Evolutionary conservation across 2,329 filamentous ascomycete species (phyloP).

Genomic region (Epichloe amarillans): DNA sequence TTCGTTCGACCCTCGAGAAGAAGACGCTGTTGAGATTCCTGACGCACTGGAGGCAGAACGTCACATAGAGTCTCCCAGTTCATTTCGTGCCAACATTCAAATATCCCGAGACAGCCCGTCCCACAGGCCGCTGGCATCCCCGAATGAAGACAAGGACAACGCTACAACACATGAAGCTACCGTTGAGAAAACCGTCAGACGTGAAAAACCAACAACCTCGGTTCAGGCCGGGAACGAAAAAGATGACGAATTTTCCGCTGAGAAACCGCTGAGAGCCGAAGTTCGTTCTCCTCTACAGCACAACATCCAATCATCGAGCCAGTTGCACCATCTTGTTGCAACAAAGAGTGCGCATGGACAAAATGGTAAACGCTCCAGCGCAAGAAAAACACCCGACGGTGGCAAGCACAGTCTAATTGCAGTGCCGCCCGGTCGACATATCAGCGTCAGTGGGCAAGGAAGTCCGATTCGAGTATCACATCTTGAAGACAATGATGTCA

Average conservation of each 20-base stretch:
- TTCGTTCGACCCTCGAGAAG: not conserved
- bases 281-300: not conserved
- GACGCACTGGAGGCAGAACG: not conserved
- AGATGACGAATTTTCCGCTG: not conserved
- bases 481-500: not conserved
- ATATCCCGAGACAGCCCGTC: not conserved
- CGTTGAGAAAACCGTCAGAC: not conserved
- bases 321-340: not conserved
- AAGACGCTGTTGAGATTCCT: not conserved
- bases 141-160: not conserved
- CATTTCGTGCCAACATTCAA: not conserved
- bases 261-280: not conserved
- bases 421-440: not conserved
- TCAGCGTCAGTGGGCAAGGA: slow-evolving; percentile 3
- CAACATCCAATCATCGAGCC: not conserved
- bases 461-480: slow-evolving; percentile 2
- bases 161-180: not conserved
- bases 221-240: not conserved
- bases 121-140: not conserved
- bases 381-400: not conserved
- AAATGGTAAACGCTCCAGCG: not conserved
- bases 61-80: not conserved
- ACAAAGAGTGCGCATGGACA: not conserved
- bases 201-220: not conserved
- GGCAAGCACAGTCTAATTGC: not conserved